Evolutionary conservation across 106 monocot species (phyloP).

Genomic region (Platanthera guangdongensis): DNA sequence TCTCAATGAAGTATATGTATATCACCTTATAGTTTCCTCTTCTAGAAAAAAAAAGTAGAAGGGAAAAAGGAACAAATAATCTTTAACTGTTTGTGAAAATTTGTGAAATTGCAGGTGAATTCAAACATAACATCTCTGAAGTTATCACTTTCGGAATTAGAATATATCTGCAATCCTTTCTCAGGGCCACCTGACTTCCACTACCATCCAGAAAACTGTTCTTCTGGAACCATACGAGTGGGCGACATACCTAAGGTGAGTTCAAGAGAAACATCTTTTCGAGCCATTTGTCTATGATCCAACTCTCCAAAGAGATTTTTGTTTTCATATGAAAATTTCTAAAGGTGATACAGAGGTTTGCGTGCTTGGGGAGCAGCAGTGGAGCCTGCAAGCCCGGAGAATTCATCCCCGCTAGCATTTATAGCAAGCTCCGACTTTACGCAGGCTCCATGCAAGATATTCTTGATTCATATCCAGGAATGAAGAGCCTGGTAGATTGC

Average conservation of each 20-base stretch:
- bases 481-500: slow-evolving; percentile 57
- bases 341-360: slow-evolving; percentile 49
- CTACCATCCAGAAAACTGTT: slow-evolving; percentile 72
- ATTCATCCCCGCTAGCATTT: slow-evolving; percentile 41
- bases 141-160: slow-evolving; percentile 17
- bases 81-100: background rate
- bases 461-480: slow-evolving; percentile 49
- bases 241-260: slow-evolving; percentile 75
- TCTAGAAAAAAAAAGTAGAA: background rate
- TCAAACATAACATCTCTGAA: slow-evolving; percentile 42
- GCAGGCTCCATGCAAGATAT: slow-evolving; percentile 59
- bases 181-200: slow-evolving; percentile 71
- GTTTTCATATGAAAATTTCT: background rate
- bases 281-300: background rate
- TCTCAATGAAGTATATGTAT: background rate
- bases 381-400: slow-evolving; percentile 30
- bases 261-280: no score
- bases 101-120: slow-evolving; percentile 59
- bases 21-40: no score
- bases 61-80: background rate
- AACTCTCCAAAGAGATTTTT: background rate
- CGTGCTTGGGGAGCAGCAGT: slow-evolving; percentile 28
- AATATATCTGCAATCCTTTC: slow-evolving; percentile 84
- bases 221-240: slow-evolving; percentile 44
- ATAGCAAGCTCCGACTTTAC: slow-evolving; percentile 27